Conservation (phyloP, 1,284 basidiomycete genomes). For the Lignosus rhinocerotis region DNA sequence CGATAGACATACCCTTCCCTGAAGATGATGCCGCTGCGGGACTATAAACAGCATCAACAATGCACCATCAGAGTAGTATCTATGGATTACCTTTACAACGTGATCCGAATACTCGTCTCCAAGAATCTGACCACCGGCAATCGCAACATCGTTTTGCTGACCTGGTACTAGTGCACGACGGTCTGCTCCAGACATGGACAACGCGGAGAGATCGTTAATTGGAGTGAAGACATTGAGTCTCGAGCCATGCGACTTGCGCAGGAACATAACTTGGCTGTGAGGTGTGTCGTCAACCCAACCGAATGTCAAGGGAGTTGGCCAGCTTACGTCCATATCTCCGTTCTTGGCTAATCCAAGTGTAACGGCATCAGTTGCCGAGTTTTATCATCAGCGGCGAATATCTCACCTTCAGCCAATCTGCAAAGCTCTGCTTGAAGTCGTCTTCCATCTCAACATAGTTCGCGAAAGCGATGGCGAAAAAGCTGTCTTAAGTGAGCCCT, state of each 20-base stretch:
- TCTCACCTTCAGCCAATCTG: slow-evolving; percentile 81
- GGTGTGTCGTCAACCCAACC: background rate
- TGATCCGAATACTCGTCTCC: slow-evolving; percentile 95
- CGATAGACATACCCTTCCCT: slow-evolving; percentile 67
- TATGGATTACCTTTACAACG: slow-evolving; percentile 74
- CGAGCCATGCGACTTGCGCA: slow-evolving; percentile 78
- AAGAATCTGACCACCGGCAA: slow-evolving; percentile 82
- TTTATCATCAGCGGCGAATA: background rate
- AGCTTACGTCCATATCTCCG: slow-evolving; percentile 92
- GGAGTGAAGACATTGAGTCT: slow-evolving; percentile 87
- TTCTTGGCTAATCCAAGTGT: slow-evolving; percentile 57
- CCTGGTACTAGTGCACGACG: slow-evolving; percentile 58
- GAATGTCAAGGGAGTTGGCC: background rate
- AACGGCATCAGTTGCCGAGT: background rate
- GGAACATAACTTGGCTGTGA: slow-evolving; percentile 78
- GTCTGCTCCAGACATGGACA: slow-evolving; percentile 67
- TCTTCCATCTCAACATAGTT: slow-evolving; percentile 82
- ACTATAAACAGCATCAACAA: slow-evolving; percentile 41
- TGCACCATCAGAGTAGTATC: background rate
- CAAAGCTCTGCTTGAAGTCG: slow-evolving; percentile 74
- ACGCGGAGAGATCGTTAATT: slow-evolving; percentile 79
- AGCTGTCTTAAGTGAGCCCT: slow-evolving; percentile 45
- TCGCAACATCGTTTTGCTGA: slow-evolving; percentile 73
- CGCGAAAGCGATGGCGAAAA: slow-evolving; percentile 95
- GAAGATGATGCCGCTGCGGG: slow-evolving; percentile 91